Evolutionary conservation across 768 basidiomycete genomes (phyloP).

Genomic region (Chalciporus pseudorubinellus): DNA sequence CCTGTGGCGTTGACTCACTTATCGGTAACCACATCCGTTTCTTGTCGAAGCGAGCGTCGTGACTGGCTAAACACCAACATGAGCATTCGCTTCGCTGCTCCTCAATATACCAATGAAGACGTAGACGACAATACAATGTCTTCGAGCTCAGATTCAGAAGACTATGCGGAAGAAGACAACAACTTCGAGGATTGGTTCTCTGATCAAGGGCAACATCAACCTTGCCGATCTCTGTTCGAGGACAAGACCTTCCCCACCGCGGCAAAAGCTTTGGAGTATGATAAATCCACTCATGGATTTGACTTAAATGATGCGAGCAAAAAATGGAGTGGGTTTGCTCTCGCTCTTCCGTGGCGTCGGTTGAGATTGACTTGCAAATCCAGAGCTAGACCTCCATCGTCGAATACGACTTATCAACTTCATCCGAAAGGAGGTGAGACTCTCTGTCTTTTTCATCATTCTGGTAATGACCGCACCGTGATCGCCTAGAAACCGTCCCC

Average conservation of each 20-base stretch:
- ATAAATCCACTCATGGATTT: slow-evolving; percentile 58
- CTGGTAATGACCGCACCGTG: slow-evolving; percentile 1
- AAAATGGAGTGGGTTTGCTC: slow-evolving; percentile 50
- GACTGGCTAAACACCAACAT: slow-evolving; percentile 13
- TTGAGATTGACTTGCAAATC: background rate
- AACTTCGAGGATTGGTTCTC: slow-evolving; percentile 82
- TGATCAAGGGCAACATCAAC: slow-evolving; percentile 51
- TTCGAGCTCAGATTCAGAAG: slow-evolving; percentile 25
- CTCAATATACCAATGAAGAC: slow-evolving; percentile 4
- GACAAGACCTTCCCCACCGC: slow-evolving; percentile 57
- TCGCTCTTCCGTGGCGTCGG: background rate
- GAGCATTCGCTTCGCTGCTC: slow-evolving; percentile 30
- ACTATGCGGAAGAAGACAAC: slow-evolving; percentile 46
- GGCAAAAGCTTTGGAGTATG: slow-evolving; percentile 58
- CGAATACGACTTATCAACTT: slow-evolving; percentile 84
- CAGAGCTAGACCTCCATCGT: slow-evolving; percentile 76
- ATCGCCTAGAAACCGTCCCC: slow-evolving; percentile 51
- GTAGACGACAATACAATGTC: slow-evolving; percentile 11
- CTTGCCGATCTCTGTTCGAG: slow-evolving; percentile 77
- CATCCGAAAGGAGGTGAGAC: slow-evolving; percentile 69
- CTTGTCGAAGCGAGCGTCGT: background rate
- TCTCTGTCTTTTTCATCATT: background rate
- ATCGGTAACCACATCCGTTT: background rate
- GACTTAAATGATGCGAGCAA: slow-evolving; percentile 53
- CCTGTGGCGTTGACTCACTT: slow-evolving; percentile 10